Evolutionary conservation across 257 asterid genomes (phyloP), one percentile per base, ranked within the genome.

Genomic region (Echium plantagineum): DNA sequence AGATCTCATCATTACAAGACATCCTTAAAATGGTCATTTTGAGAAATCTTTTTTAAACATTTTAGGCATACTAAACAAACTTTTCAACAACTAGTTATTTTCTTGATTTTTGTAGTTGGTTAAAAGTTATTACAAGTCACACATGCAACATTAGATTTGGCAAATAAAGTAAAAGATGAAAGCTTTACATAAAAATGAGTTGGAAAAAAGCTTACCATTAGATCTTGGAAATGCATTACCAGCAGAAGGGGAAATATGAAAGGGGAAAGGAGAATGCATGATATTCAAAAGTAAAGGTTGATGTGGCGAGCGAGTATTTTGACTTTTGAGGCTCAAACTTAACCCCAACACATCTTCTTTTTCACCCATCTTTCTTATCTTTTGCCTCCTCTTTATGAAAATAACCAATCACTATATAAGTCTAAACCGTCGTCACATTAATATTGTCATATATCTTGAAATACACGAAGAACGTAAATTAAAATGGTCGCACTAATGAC

Each of bases 281-380:
- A 85, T 74, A 61, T 64, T 84, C 52, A 84, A 63, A 18, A 88
- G 87, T 24, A 82, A 86, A 63, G 80, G 63, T 5, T 61, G 78
- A 2, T 2, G 72, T 5, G 20, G 69, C 12, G 51, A 47, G 22
- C 61, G 62, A 15, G 35, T 47, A 15, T 52, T 32, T 21, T 10
- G 49, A 10, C 17, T 63, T 8, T 78, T 73, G 66, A 86, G 59
- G 78, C 89, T 78, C 73, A 93, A 73, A 53, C 89, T 78, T 78
- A 88, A 59, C 17, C 86, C 82, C 28, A 93, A 69, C 19, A 70
- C 85, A 77, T 79, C 86, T 32, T 75, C 85, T 66, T 71, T 77
- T 21, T 75, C 89, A 64, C 71, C 80, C 96, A 85, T 85, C 58
- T 64, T 63, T n/a, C n/a, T n/a, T n/a, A n/a, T n/a, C n/a, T n/a